phyloP scores from a whole-genome alignment of 306 rosid species.

The Geum urbanum region DNA sequence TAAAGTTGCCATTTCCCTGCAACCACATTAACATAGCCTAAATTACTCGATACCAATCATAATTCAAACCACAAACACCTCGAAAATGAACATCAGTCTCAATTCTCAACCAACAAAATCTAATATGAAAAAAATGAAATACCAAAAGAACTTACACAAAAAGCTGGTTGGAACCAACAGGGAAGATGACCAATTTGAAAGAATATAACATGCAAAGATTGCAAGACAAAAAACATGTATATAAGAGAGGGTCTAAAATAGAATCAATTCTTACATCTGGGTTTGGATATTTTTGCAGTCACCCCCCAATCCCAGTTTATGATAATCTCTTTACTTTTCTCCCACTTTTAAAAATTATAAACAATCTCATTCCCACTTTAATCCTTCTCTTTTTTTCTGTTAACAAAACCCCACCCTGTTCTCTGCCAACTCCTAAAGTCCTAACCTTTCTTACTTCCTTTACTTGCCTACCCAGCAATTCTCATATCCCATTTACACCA shows the following conservation, averaged over 20 bases:
- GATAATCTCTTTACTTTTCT: conserved; percentile 14
- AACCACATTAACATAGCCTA: conserved; percentile 22
- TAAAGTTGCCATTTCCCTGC: conserved; percentile 58
- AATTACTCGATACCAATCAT: conserved; percentile 13
- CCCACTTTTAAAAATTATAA: conserved; percentile 5
- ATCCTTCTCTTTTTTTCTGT: background rate
- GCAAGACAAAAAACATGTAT: background rate
- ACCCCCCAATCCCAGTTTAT: conserved; percentile 19
- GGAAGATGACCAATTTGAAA: background rate
- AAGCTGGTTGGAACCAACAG: conserved; percentile 15
- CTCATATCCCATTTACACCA: conserved; percentile 23
- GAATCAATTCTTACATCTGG: conserved; percentile 65
- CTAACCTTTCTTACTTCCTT: background rate
- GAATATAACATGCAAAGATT: conserved; percentile 3
- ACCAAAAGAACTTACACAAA: conserved; percentile 13
- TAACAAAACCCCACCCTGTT: conserved; percentile 17
- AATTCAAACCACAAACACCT: conserved; percentile 3
- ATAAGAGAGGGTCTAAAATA: conserved; percentile 33
- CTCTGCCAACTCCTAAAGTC: conserved; percentile 7
- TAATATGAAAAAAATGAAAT: conserved; percentile 18
- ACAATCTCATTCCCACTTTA: conserved; percentile 16
- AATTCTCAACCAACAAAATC: conserved; percentile 11
- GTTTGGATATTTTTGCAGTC: conserved; percentile 32
- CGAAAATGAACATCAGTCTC: no score
- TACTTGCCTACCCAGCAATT: conserved; percentile 20